Evolutionary conservation across 2,329 filamentous ascomycete genomes (phyloP).

Genomic region (Colletotrichum brevisporum): DNA sequence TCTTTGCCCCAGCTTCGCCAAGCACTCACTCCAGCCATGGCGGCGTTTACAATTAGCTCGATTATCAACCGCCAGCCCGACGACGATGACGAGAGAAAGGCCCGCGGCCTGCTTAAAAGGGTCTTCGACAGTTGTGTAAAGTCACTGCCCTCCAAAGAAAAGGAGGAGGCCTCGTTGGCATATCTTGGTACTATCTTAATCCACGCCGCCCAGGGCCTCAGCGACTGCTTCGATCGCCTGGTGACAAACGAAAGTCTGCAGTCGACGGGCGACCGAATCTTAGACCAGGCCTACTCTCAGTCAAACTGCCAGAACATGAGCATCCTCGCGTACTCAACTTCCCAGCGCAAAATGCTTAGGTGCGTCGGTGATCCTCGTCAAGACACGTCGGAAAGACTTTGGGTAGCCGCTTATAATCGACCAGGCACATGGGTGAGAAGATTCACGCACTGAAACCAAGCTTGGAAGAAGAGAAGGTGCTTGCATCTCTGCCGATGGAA

Average conservation of each 20-base stretch:
- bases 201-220: constrained; percentile 17
- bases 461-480: constrained; percentile 12
- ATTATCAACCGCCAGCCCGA: constrained; percentile 18
- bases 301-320: constrained; percentile 26
- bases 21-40: background rate
- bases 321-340: constrained; percentile 31
- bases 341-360: constrained; percentile 30
- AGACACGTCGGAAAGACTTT: background rate
- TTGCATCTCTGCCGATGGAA: constrained; percentile 6
- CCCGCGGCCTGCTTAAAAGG: constrained; percentile 10
- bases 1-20: background rate
- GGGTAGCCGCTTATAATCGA: background rate
- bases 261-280: constrained; percentile 32
- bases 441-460: background rate
- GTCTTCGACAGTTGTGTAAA: constrained; percentile 2
- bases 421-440: constrained; percentile 23
- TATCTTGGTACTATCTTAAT: constrained; percentile 14
- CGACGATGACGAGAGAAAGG: constrained; percentile 12
- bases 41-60: constrained; percentile 25
- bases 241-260: constrained; percentile 23
- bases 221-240: constrained; percentile 14
- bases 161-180: constrained; percentile 18
- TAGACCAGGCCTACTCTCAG: constrained; percentile 25
- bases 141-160: constrained; percentile 5
- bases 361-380: background rate